Evolutionary conservation across 192 early-diverging fungal species (phyloP).

Genomic region (Backusella westeae): DNA sequence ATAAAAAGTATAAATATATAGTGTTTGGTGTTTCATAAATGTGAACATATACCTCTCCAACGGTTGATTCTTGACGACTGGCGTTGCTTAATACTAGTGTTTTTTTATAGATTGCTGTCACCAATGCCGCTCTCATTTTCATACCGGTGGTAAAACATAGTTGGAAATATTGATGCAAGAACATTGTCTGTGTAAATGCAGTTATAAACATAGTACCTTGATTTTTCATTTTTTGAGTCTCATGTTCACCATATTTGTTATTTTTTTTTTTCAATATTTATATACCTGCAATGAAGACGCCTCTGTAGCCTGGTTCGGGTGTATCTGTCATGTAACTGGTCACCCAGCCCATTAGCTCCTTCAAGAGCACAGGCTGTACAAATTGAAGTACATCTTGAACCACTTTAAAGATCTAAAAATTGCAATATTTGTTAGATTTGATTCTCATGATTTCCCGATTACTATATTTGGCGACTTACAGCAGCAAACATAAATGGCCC

Average conservation of each 20-base stretch:
- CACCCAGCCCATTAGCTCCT: slow-evolving; percentile 62
- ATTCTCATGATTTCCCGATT: neutral
- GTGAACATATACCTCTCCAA: slow-evolving; percentile 64
- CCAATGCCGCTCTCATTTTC: slow-evolving; percentile 66
- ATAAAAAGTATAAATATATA: neutral
- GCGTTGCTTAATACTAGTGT: slow-evolving; percentile 73
- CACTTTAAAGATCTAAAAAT: slow-evolving; percentile 60
- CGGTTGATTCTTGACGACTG: slow-evolving; percentile 78
- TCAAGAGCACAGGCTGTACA: slow-evolving; percentile 73
- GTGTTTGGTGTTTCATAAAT: neutral
- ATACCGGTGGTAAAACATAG: slow-evolving; percentile 70
- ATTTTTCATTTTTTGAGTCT: neutral
- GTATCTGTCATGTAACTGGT: slow-evolving; percentile 50
- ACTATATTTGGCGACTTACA: slow-evolving; percentile 9
- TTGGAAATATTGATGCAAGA: slow-evolving; percentile 89
- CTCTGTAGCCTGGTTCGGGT: slow-evolving; percentile 62
- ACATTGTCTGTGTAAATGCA: slow-evolving; percentile 71
- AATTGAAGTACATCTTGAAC: slow-evolving; percentile 72
- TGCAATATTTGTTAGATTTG: neutral
- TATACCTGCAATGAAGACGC: slow-evolving; percentile 69
- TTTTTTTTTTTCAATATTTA: neutral
- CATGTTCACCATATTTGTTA: neutral
- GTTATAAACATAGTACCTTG: slow-evolving; percentile 67
- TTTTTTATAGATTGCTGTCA: slow-evolving; percentile 83
- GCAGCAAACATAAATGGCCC: slow-evolving; percentile 64